Base-by-base conservation (phyloP, 495 filamentous ascomycete species). In the Hypoxylon lenormandii region DNA sequence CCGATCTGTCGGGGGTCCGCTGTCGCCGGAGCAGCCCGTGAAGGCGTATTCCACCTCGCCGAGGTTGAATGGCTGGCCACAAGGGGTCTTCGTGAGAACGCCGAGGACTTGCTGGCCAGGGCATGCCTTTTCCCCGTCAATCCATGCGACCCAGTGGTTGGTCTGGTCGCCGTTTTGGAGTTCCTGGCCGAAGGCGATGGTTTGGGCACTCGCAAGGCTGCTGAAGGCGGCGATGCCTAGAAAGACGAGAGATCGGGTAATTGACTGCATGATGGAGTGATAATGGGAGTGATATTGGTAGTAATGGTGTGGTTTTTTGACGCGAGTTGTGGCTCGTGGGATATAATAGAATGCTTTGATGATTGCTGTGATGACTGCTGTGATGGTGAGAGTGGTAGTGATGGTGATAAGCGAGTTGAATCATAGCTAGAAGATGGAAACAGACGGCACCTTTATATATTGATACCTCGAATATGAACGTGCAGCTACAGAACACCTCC, bases 131-230 rank as follows among this genome's bases (percentile, higher is more conserved):
- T 68, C 13, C 5, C 64, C 64, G 48, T 68, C 64, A 12, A 55
- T 50, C 64, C 64, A 68, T 16, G 33, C 26, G 13, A 68, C 56
- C 64, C 64, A 68, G 57, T 68, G 64, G 50, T 68, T 68, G 40
- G 64, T 46, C 51, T 68, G 56, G 57, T 68, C 64, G 42, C 50
- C 4, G 56, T 61, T 61, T 48, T 68, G 64, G 8, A 68, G 64
- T 21, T 68, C 37, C 45, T 68, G 64, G 28, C 64, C 64, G 36
- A 37, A 37, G 36, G 36, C 36, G 36, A 37, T 37, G 36, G 36
- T 3, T 37, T 37, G 36, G 36, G 36, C 36, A 37, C 6, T 37
- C 3, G 36, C 36, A 37, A 37, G 36, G 36, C 36, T 37, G 36
- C 36, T 37, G 10, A 37, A 37, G 36, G 36, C 36, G 36, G 36